A percentile compares a stretch with the other conserved stretches of the same genome.
phyloP scores from a whole-genome alignment of 2,329 filamentous ascomycete species.

The Penicillium sp. region DNA sequence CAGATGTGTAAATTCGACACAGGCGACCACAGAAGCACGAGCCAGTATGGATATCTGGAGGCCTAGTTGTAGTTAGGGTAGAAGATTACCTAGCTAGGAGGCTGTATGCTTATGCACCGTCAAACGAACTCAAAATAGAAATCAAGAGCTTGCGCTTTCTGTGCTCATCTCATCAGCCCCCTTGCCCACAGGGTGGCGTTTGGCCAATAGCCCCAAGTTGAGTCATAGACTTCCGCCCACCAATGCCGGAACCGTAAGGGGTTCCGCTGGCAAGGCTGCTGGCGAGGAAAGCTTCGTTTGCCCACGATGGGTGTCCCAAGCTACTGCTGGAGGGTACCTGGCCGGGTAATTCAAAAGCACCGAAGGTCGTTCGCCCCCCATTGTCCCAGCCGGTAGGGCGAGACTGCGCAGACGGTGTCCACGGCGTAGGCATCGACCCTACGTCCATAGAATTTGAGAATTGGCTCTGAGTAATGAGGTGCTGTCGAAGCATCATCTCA shows the following conservation, averaged over 20 bases:
- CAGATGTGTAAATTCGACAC: background rate
- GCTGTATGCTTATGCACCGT: conserved; percentile 9
- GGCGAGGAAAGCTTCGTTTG: conserved; percentile 40
- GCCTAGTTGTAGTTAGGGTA: background rate
- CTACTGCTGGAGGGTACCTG: conserved; percentile 32
- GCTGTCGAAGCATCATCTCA: conserved; percentile 32
- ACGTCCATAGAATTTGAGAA: conserved; percentile 23
- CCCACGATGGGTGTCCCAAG: conserved; percentile 35
- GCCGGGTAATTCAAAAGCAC: conserved; percentile 25
- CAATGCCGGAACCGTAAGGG: conserved; percentile 26
- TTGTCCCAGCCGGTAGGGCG: conserved; percentile 29
- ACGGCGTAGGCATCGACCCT: conserved; percentile 27
- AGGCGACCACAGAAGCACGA: background rate
- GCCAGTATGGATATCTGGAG: conserved; percentile 1
- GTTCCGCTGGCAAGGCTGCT: conserved; percentile 30
- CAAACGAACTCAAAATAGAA: conserved; percentile 4
- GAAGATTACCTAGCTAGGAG: conserved; percentile 2
- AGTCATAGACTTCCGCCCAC: conserved; percentile 29
- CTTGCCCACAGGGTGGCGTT: conserved; percentile 53
- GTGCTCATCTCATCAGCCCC: conserved; percentile 39
- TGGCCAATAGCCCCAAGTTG: conserved; percentile 47
- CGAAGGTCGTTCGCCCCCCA: conserved; percentile 17
- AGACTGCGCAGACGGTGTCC: conserved; percentile 20
- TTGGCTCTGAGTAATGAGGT: conserved; percentile 28
- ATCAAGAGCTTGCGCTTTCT: conserved; percentile 1